phyloP scores from a whole-genome alignment of 371 early-diverging fungal species.

The Actinomortierella ambigua region DNA sequence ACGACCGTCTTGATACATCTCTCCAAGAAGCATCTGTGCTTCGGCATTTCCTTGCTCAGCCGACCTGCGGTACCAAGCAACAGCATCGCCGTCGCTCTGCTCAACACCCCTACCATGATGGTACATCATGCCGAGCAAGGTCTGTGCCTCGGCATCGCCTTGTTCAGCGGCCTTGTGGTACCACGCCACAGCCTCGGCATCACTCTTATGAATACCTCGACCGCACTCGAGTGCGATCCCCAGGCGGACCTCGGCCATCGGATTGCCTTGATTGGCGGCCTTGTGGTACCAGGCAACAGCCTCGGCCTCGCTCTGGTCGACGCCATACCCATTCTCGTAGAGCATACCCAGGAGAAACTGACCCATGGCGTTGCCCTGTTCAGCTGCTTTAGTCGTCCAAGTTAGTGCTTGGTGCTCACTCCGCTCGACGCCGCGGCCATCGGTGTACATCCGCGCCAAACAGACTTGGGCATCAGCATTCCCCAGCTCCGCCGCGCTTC shows the following conservation, averaged over 20 bases:
- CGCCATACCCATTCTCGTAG: conserved; percentile 79
- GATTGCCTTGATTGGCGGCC: conserved; percentile 72
- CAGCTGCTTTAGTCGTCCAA: conserved; percentile 76
- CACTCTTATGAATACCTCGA: conserved; percentile 64
- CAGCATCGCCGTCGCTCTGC: conserved; percentile 55
- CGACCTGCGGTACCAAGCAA: conserved; percentile 56
- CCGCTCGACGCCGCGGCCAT: conserved; percentile 76
- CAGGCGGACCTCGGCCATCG: conserved; percentile 79
- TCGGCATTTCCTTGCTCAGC: conserved; percentile 62
- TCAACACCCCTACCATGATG: conserved; percentile 69
- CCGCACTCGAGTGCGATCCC: conserved; percentile 83
- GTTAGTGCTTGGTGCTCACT: conserved; percentile 58
- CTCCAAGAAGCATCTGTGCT: conserved; percentile 76
- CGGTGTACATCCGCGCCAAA: conserved; percentile 84
- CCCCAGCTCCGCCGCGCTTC: conserved; percentile 64
- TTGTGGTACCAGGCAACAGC: conserved; percentile 82
- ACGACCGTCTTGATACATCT: conserved; percentile 80
- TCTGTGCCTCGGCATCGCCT: conserved; percentile 83
- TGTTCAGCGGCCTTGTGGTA: conserved; percentile 78
- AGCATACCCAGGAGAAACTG: conserved; percentile 81
- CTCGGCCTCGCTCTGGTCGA: conserved; percentile 57
- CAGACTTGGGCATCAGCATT: conserved; percentile 82
- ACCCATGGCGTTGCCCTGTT: conserved; percentile 62
- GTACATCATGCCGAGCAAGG: conserved; percentile 80
- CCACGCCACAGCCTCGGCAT: conserved; percentile 69